A percentile compares a stretch with the other conserved stretches of the same genome.
Conservation (phyloP, 306 rosid species). For the Mimosa bimucronata region DNA sequence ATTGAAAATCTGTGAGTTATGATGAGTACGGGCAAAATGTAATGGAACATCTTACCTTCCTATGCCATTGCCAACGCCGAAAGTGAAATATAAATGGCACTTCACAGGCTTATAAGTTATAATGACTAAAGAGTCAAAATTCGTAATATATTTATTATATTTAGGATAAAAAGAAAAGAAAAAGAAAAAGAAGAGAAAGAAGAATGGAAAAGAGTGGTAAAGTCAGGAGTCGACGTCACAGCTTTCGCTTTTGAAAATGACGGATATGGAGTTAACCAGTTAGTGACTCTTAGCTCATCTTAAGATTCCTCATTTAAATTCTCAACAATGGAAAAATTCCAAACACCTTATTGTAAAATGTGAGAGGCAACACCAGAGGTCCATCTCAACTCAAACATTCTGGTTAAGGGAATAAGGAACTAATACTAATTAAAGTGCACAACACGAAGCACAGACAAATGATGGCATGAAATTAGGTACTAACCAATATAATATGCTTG, state of each 20-base stretch:
- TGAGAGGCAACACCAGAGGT: background rate
- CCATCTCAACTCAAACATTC: constrained; percentile 15
- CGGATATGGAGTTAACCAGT: background rate
- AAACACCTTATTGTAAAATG: constrained; percentile 6
- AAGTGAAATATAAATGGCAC: constrained; percentile 29
- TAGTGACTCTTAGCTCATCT: background rate
- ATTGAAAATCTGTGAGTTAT: constrained; percentile 40
- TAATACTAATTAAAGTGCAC: constrained; percentile 26
- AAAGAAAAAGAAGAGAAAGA: constrained; percentile 18
- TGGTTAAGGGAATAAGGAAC: constrained; percentile 28
- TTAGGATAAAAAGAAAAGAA: background rate
- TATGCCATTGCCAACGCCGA: constrained; percentile 38
- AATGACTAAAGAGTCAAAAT: constrained; percentile 45
- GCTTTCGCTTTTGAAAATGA: constrained; percentile 33
- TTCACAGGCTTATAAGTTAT: constrained; percentile 43
- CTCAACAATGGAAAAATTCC: constrained; percentile 27
- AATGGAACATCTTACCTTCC: constrained; percentile 43
- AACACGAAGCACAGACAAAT: background rate
- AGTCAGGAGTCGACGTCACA: constrained; percentile 25
- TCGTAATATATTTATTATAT: constrained; percentile 25
- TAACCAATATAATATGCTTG: constrained; percentile 14
- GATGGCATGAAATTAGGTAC: constrained; percentile 26
- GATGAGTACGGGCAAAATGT: constrained; percentile 31
- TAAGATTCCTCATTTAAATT: background rate
- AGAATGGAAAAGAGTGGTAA: constrained; percentile 21